Evolutionary conservation across 2,329 filamentous ascomycete genomes (phyloP).

Genomic region (Aureobasidium uvarum): DNA sequence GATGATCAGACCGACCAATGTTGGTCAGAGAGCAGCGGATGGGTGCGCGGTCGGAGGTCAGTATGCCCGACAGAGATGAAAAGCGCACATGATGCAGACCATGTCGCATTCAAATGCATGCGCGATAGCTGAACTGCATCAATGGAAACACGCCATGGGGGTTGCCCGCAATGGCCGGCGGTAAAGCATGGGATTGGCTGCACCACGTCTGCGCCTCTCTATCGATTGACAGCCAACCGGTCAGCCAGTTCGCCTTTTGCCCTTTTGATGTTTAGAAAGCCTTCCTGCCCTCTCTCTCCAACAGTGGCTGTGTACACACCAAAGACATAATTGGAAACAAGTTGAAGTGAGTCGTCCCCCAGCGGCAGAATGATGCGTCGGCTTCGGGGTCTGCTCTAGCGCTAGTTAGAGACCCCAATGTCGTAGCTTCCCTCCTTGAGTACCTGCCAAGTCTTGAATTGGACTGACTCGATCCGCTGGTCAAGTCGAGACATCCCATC

Average conservation of each 20-base stretch:
- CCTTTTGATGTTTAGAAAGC: background rate
- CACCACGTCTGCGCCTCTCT: slow-evolving; percentile 7
- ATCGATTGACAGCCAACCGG: slow-evolving; percentile 6
- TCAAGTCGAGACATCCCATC: background rate
- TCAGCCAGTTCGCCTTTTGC: background rate
- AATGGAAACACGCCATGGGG: slow-evolving; percentile 18
- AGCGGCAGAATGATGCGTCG: slow-evolving; percentile 22
- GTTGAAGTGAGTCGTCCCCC: background rate
- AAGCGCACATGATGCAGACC: slow-evolving; percentile 22
- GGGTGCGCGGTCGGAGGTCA: background rate
- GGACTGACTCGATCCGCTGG: slow-evolving; percentile 18
- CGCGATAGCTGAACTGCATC: background rate
- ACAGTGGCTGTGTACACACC: background rate
- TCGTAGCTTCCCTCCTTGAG: slow-evolving; percentile 20
- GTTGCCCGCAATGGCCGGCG: slow-evolving; percentile 14
- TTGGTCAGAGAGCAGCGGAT: background rate
- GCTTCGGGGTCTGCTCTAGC: slow-evolving; percentile 7
- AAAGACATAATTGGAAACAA: background rate
- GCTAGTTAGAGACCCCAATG: slow-evolving; percentile 6
- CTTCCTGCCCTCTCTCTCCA: background rate
- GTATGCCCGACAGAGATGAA: background rate
- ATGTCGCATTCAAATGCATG: slow-evolving; percentile 16
- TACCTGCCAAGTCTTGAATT: slow-evolving; percentile 25
- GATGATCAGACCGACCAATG: slow-evolving; percentile 11
- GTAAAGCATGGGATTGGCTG: slow-evolving; percentile 23